Evolutionary conservation across 2,329 filamentous ascomycete species (phyloP).

Genomic region (Fusarium ramigenum): DNA sequence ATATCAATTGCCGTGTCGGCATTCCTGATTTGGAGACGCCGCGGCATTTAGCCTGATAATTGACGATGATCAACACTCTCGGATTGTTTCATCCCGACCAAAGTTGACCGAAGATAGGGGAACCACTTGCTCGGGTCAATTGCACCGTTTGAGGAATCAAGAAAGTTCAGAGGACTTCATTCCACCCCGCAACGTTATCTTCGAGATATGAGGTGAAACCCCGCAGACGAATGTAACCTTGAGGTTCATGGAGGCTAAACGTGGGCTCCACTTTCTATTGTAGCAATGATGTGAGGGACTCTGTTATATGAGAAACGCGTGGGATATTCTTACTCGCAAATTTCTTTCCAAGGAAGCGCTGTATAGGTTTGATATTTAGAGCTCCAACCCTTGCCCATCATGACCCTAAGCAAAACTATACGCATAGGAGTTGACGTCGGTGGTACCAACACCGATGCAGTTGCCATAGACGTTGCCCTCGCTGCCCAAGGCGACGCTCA

Average conservation of each 20-base stretch:
- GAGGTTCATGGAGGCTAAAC: not conserved
- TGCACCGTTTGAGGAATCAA: not conserved
- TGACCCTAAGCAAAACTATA: not conserved
- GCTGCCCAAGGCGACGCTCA: not conserved
- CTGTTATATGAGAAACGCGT: not conserved
- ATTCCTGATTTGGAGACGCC: not conserved
- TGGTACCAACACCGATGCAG: slow-evolving; percentile 27
- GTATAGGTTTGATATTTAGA: rapidly evolving
- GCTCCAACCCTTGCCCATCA: rapidly evolving
- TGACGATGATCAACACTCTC: not conserved
- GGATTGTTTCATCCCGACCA: not conserved
- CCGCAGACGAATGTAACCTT: not conserved
- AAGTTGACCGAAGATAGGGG: not conserved
- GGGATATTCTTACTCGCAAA: rapidly evolving
- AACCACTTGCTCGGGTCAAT: not conserved
- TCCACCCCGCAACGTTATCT: not conserved
- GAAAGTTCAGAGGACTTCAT: not conserved
- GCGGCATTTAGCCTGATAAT: not conserved
- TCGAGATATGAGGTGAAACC: not conserved
- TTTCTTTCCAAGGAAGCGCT: rapidly evolving
- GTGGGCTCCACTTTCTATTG: not conserved
- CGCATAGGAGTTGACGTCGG: not conserved
- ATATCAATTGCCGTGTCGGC: not conserved
- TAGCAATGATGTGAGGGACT: not conserved
- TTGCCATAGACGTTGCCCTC: not conserved